Evolutionary conservation across 2,329 filamentous ascomycete species (phyloP), one percentile per base, ranked within the genome.

Genomic region (Dendrostoma leiphaemia): DNA sequence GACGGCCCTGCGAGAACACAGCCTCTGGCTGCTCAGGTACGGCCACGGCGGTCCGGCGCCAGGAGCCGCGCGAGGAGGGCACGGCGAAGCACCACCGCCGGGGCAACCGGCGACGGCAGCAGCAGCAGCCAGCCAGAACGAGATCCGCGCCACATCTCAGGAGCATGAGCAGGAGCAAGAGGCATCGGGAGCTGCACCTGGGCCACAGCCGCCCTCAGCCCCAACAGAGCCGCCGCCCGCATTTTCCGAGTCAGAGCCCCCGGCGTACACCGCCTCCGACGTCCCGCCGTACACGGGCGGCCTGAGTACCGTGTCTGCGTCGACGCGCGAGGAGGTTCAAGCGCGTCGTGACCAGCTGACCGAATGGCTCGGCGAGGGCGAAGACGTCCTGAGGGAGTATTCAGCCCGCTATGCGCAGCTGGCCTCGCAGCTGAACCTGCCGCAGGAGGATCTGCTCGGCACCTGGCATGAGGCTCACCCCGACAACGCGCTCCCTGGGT

Each of bases 381-480:
- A 66, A 56, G 64, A 67, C 44, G 57, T 64, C 26, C 62, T 67
- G 57, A 54, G 65, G 7, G 65, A 67, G 54, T 67, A 67, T 58
- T 65, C 62, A 51, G 62, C 63, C n/a, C 59, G 64, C 19, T 63
- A 64, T 56, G 61, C 62, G 2, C 62, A 67, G 56, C 59, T 67
- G 57, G 60, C 59, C n/a, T 50, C 56, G 45, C 61, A 64, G 56
- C 59, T 66, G 51, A 48, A 53, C 12, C 49, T 62, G 48, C 63
- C 65, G 3, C 60, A 59, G 45, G 64, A 67, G 54, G 64, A 66
- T 47, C 53, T 63, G n/a, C 58, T 67, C 29, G 65, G 64, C 17
- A 67, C 65, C 10, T 67, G 65, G 65, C 62, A 60, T 50, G 63
- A 65, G 52, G 63, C 64, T 9, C 63, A 61, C 29, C 59, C 64